Evolutionary conservation across 2,329 filamentous ascomycete genomes (phyloP).

Genomic region (Fusarium mexicanum): DNA sequence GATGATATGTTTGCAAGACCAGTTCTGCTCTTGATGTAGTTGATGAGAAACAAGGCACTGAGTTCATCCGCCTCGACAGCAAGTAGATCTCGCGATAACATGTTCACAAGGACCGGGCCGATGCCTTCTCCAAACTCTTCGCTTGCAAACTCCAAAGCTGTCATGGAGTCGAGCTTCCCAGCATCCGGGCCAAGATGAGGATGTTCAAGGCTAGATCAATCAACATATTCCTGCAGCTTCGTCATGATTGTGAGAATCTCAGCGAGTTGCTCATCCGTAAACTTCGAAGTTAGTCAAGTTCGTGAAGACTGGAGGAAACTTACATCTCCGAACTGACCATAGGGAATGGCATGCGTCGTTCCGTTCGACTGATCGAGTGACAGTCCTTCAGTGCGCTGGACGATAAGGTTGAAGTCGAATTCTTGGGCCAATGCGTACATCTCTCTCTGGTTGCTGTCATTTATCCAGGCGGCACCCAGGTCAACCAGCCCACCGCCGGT

Average conservation of each 20-base stretch:
- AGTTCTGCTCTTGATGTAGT: conserved; percentile 22
- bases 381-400: background rate
- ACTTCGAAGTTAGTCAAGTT: accelerated
- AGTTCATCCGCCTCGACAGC: background rate
- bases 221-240: background rate
- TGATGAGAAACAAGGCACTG: conserved; percentile 11
- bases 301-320: background rate
- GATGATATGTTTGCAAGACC: conserved; percentile 17
- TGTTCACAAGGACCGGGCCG: accelerated
- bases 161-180: background rate
- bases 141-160: background rate
- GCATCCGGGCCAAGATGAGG: background rate
- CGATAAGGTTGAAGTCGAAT: background rate
- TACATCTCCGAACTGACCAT: background rate
- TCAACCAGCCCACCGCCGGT: background rate
- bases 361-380: background rate
- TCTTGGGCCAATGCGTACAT: conserved; percentile 6
- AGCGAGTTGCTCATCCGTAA: background rate
- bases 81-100: background rate
- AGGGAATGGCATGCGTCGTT: background rate
- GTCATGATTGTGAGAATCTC: background rate
- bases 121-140: background rate
- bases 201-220: background rate
- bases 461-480: conserved; percentile 28
- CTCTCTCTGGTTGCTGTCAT: conserved; percentile 15